Conservation (phyloP, 768 basidiomycete genomes). For the Kwoniella pini region DNA sequence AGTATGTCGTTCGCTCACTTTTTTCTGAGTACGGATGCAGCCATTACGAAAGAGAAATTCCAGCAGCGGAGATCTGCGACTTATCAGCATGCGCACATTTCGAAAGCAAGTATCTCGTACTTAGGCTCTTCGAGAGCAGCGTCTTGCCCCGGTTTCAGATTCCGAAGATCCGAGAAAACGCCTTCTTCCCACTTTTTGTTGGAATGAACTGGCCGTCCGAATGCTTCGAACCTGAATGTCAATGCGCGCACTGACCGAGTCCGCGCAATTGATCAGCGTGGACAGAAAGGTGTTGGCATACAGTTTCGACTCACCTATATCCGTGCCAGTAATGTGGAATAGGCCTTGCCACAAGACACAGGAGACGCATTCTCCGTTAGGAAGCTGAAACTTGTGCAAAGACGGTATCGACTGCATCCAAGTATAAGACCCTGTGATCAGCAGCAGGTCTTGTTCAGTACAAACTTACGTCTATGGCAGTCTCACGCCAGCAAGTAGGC, state of each 20-base stretch:
- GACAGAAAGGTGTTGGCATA: background rate
- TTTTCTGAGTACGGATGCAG: conserved; percentile 96
- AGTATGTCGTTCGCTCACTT: conserved; percentile 57
- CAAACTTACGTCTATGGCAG: background rate
- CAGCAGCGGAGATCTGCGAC: conserved; percentile 76
- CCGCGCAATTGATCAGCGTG: too few relatives aligned
- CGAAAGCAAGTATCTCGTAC: conserved; percentile 35
- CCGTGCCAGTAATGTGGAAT: conserved; percentile 94
- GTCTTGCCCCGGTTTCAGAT: conserved; percentile 89
- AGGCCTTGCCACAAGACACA: conserved; percentile 90
- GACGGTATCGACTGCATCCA: background rate
- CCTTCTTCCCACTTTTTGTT: conserved; percentile 96
- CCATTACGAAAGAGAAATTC: conserved; percentile 94
- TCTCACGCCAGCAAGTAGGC: conserved; percentile 34
- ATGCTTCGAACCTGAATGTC: conserved; percentile 90
- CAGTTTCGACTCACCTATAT: conserved; percentile 67
- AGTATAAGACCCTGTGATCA: too few relatives aligned
- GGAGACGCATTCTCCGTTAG: conserved; percentile 78
- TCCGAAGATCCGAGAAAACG: conserved; percentile 87
- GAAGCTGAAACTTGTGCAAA: conserved; percentile 66
- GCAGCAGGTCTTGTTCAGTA: too few relatives aligned
- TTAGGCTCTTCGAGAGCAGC: conserved; percentile 96
- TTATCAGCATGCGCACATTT: background rate
- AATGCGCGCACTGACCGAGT: conserved; percentile 84
- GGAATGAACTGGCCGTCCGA: conserved; percentile 83